Base-by-base conservation (phyloP, 768 basidiomycete genomes). In the Hypsizygus marmoreus region DNA sequence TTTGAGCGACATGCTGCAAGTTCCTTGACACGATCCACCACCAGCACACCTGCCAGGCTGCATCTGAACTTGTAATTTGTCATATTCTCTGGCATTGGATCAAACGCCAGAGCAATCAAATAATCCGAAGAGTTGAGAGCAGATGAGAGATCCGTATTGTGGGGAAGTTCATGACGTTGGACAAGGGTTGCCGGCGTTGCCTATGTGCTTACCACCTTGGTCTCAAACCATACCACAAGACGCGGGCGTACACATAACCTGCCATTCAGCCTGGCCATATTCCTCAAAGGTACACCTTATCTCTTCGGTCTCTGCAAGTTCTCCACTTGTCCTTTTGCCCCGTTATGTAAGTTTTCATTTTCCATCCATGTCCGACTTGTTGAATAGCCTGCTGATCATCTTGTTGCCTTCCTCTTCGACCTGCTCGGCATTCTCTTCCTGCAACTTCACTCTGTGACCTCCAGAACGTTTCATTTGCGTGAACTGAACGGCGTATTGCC, bases 331-430 rank as follows among this genome's bases (percentile, higher is more conserved):
- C 33, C 39, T 33, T 45, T 47, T 38, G 29, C 50, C 43, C 38
- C 23, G 63, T 65, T 64, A 61, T 63, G 67, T 68, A 67, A 67
- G 65, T 68, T 59, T 64, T 55, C 45, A 39, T 34, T 47, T 39
- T 36, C 40, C 40, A 53, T 26, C 37, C 45, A 45, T 48, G 14
- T n/a, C 38, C 24, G 25, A 32, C 22, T 38, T 46, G 31, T 31
- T 34, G 29, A 46, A 44, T 43, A 47, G 56, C 31, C 35, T 53
- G 51, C 50, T 53, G 33, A 52, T 48, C 44, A 33, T 50, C 44
- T 40, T 50, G 33, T 14, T 45, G 36, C 29, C 43, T 44, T 51
- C 30, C 31, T 38, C 45, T 26, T 54, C 13, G 17, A 48, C n/a
- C n/a, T n/a, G n/a, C n/a, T 32, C 22, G 28, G 35, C 41, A 40